phyloP scores from a whole-genome alignment of 805 yeast species.

The Saturnispora saitoi region DNA sequence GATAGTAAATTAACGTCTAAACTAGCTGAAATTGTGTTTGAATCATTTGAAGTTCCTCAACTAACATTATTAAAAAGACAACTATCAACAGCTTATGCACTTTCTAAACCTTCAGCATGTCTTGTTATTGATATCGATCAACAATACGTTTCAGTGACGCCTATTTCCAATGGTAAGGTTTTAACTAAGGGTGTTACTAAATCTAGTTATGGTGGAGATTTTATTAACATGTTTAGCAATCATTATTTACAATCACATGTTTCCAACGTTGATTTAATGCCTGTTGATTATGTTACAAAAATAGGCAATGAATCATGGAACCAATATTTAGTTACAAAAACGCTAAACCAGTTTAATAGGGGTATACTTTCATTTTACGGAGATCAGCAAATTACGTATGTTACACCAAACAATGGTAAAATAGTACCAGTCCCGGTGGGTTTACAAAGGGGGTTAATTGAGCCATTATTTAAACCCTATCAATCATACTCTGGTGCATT shows the following conservation, averaged over 20 bases:
- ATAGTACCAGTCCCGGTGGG: constrained; percentile 22
- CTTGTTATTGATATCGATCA: constrained; percentile 77
- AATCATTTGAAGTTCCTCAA: constrained; percentile 63
- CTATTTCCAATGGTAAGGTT: constrained; percentile 67
- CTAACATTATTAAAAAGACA: constrained; percentile 72
- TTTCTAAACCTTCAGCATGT: constrained; percentile 64
- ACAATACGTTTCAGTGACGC: constrained; percentile 61
- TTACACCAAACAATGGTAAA: constrained; percentile 39
- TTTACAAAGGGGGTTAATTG: constrained; percentile 33
- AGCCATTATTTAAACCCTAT: constrained; percentile 64
- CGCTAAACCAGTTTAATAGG: constrained; percentile 12
- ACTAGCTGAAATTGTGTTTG: constrained; percentile 67
- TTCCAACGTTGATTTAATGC: constrained; percentile 9
- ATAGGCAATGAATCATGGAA: constrained; percentile 2
- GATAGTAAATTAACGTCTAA: constrained; percentile 46
- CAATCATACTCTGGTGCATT: constrained; percentile 27
- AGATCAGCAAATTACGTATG: constrained; percentile 5
- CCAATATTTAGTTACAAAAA: constrained; percentile 25
- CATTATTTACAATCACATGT: constrained; percentile 32
- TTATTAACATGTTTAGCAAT: constrained; percentile 55
- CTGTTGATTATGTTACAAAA: constrained; percentile 7
- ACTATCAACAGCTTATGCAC: constrained; percentile 66
- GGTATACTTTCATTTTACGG: constrained; percentile 3
- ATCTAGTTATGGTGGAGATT: constrained; percentile 79
- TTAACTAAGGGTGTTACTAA: constrained; percentile 56